Base-by-base conservation (phyloP, 768 basidiomycete species). In the Pisolithus orientalis region DNA sequence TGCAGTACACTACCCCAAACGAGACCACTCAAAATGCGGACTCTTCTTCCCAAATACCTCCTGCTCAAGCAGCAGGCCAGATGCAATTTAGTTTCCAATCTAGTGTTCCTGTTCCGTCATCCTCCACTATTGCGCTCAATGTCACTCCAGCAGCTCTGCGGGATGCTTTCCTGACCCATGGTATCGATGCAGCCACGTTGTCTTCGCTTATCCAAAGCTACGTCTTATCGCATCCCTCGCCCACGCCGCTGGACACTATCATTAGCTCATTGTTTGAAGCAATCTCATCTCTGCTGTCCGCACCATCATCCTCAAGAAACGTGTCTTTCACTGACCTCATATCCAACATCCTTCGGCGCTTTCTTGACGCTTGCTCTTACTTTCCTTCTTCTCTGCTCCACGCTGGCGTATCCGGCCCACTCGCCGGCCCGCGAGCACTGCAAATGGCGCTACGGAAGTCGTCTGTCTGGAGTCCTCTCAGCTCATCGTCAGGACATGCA, bases 381-480 rank as follows among this genome's bases (percentile, higher is more conserved):
- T 80, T 83, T 48, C 65, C 76, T n/a, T 47, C 63, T 24, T 65
- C 69, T 0, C 62, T 83, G 27, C 64, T 75, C 5, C 82, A 84
- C 55, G 80, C 81, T 3, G 80, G 79, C 37, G 71, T 77, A 8
- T 62, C 76, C 1, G 83, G 83, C 4, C 78, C 80, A 0, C 65
- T 77, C 6, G 77, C 82, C 3, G 83, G 82, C 24, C 70, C 77
- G 0, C 72, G 80, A 13, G 80, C 82, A 4, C 69, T 84, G 13
- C 80, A 82, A 55, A 80, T 78, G 69, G 76, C 74, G 28, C 76
- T 83, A 24, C 77, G 82, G 53, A 83, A 77, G 57, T 70, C 76
- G 37, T 75, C 80, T 0, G 75, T 75, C 6, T 84, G 82, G 82
- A 69, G 70, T 0, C 72, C 78, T 4, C 65, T 62, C 45, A 56